Percentiles rank a stretch among this genome's conserved stretches.
These are phyloP conservation scores for Apocynum venetum DNA, from an alignment of 257 asterid species.

Conservation along the genomic window DNA sequence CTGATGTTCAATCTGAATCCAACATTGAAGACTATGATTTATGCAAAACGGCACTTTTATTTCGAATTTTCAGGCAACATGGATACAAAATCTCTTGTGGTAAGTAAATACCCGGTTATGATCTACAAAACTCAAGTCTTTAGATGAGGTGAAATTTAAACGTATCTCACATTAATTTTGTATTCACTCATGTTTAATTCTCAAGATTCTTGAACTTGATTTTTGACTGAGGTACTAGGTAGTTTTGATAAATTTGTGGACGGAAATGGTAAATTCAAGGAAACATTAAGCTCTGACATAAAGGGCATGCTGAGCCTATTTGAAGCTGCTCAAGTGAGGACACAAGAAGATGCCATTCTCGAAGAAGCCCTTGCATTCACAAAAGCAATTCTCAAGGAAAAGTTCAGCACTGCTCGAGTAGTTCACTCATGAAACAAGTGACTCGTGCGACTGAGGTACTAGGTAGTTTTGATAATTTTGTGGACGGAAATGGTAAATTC, in stretches of 20 bases:
- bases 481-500: conserved; percentile 6
- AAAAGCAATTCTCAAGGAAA: not conserved
- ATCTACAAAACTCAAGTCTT: too few species aligned
- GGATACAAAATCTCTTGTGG: too few species aligned
- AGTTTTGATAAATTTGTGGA: not conserved
- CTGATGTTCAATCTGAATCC: too few species aligned
- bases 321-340: conserved; percentile 3
- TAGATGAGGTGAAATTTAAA: too few species aligned
- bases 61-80: too few species aligned
- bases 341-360: not conserved
- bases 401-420: not conserved
- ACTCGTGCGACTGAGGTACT: too few species aligned
- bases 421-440: conserved; percentile 25
- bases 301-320: conserved; percentile 7
- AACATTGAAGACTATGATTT: too few species aligned
- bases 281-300: not conserved
- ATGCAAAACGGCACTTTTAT: too few species aligned
- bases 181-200: not conserved
- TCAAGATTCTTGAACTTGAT: not conserved
- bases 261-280: conserved; percentile 2
- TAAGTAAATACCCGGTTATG: too few species aligned
- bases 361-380: not conserved
- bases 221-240: not conserved
- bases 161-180: too few species aligned
- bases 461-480: not conserved